Conservation (phyloP, 306 rosid genomes). For the Inga oerstediana region DNA sequence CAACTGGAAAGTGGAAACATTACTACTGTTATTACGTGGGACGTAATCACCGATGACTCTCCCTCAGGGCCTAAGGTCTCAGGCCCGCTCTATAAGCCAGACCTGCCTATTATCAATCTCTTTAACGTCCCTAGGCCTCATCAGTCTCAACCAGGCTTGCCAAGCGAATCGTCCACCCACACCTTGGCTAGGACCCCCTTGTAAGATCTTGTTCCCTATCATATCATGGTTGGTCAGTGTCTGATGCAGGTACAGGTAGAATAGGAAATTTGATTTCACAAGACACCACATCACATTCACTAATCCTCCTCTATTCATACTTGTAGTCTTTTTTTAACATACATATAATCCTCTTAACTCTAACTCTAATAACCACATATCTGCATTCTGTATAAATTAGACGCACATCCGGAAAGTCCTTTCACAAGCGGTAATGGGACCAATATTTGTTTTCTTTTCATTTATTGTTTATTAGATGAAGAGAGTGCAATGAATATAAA, state of each 20-base stretch:
- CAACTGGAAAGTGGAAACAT: neutral
- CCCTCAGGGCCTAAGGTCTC: neutral
- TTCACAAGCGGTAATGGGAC: conserved; percentile 52
- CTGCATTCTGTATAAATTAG: neutral
- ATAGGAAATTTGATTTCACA: neutral
- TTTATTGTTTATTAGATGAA: neutral
- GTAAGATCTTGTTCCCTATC: neutral
- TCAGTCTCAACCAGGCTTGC: neutral
- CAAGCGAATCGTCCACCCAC: neutral
- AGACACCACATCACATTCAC: neutral
- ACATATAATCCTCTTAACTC: neutral
- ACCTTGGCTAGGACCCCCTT: neutral
- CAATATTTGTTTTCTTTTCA: neutral
- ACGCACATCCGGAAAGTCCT: conserved; percentile 38
- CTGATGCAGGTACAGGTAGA: neutral
- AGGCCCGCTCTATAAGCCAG: neutral
- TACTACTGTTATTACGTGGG: neutral
- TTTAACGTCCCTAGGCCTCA: neutral
- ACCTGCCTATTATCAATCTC: neutral
- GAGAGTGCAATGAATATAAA: neutral
- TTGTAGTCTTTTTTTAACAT: no score
- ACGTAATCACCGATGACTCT: neutral
- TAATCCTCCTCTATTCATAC: neutral
- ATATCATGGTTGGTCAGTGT: conserved; percentile 13
- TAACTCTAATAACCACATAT: neutral